phyloP scores from a whole-genome alignment of 176 grass and related monocot species.

The Oryza nivara region DNA sequence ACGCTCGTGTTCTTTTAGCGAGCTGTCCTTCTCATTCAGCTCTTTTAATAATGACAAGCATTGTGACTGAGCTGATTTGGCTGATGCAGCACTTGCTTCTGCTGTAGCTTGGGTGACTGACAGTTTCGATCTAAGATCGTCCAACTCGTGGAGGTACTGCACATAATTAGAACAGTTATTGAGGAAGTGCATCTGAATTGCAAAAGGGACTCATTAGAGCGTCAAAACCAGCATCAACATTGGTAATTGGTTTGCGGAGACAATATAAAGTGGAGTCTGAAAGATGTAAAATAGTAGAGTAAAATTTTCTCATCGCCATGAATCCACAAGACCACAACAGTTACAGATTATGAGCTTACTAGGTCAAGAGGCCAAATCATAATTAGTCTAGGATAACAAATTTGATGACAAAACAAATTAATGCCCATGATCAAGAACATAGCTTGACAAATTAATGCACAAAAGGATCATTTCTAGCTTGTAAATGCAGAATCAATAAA shows the following conservation, averaged over 20 bases:
- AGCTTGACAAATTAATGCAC: background rate
- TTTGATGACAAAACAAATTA: background rate
- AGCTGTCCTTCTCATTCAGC: constrained; percentile 68
- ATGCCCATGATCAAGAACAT: background rate
- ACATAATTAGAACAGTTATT: background rate
- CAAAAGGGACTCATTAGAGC: background rate
- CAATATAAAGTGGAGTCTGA: background rate
- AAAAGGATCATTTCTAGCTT: background rate
- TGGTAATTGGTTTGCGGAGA: background rate
- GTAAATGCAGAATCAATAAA: background rate
- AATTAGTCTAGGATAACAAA: background rate
- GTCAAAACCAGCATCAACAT: constrained; percentile 2
- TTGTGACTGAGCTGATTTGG: constrained; percentile 67
- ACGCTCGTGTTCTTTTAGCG: constrained; percentile 67
- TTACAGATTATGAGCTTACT: background rate
- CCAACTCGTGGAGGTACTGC: constrained; percentile 73
- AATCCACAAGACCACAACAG: no score
- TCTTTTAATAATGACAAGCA: constrained; percentile 69
- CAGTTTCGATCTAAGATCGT: constrained; percentile 69
- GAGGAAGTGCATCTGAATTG: constrained; percentile 11
- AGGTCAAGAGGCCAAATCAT: background rate
- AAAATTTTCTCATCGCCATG: background rate
- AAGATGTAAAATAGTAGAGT: background rate
- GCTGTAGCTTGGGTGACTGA: constrained; percentile 70
- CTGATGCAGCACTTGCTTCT: constrained; percentile 78